Base-by-base conservation (phyloP, 2,329 filamentous ascomycete genomes). In the Venturia oleaginea region DNA sequence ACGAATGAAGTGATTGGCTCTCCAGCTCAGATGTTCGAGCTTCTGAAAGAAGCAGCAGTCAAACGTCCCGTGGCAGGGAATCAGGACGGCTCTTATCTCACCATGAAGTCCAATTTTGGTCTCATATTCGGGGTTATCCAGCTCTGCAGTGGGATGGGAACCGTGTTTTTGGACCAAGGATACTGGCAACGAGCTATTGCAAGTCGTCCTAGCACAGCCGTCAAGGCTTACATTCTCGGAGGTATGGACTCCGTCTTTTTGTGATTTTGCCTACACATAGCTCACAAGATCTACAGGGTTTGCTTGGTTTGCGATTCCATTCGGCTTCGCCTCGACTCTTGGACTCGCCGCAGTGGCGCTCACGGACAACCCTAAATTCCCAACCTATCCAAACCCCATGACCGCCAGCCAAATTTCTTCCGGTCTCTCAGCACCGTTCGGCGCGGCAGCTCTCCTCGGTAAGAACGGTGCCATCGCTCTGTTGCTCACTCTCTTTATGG, bases 241-340 rank as follows among this genome's bases (percentile, higher is more conserved):
- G 27, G 27, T 57, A 57, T 11, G 15, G 7, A 34, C 0, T 8
- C 11, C 13, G 11, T 13, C 34, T 19, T 11, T 13, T 6, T 13
- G 2, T 5, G 3, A 19, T 67, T 15, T 22, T 11, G 27, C 6
- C 24, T 15, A 13, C 10, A 51, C 3, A 5, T 17, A 4, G 46
- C 46, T 51, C 4, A 57, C 13, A 10, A 57, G 10, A 71, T 81
- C 3, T 78, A 77, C 27, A 22, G 78, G 78, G 0, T 69, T 81
- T 7, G 78, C 77, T 3, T 81, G 78, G 75, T 80, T 80, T 65
- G 79, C 77, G 4, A 79, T 81, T n/a, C 79, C 79, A 0, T 81
- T 79, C 59, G 75, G 76, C 1, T 76, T 79, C 66, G 75, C 77
- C 0, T 80, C 79, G 1, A 79, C 78, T 1, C 70, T 81, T 60